These are phyloP conservation scores for Penicillium oxalicum DNA, from an alignment of 2,329 filamentous ascomycete species.

Conservation along the genomic window DNA sequence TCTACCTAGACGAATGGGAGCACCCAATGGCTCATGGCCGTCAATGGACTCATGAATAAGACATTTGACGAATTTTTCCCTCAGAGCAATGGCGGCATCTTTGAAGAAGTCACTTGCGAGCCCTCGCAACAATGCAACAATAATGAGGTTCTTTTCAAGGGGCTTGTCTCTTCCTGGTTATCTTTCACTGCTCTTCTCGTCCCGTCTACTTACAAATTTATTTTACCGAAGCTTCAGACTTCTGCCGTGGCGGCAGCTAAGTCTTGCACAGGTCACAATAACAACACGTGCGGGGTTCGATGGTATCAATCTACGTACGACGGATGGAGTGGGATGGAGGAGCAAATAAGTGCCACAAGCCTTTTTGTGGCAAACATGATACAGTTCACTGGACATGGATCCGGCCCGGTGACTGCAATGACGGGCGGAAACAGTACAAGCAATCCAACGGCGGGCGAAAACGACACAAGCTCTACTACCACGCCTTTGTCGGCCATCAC, in stretches of 20 bases:
- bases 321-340: conserved; percentile 56
- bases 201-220: conserved; percentile 50
- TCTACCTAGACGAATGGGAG: conserved; percentile 43
- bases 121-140: conserved; percentile 54
- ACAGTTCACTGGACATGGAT: conserved; percentile 31
- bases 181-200: conserved; percentile 57
- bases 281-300: conserved; percentile 58
- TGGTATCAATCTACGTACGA: conserved; percentile 54
- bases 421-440: conserved; percentile 53
- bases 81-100: conserved; percentile 12
- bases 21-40: conserved; percentile 50
- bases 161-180: conserved; percentile 63
- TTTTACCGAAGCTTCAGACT: conserved; percentile 53
- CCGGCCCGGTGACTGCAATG: conserved; percentile 37
- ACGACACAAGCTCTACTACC: conserved; percentile 4
- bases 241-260: conserved; percentile 56
- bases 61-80: conserved; percentile 45
- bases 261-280: conserved; percentile 46
- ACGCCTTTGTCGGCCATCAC: conserved; percentile 12
- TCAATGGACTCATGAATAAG: conserved; percentile 52
- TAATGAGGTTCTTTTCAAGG: conserved; percentile 57
- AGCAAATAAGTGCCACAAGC: conserved; percentile 63
- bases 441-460: conserved; percentile 32
- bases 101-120: conserved; percentile 60
- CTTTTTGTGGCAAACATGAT: conserved; percentile 57